Percentiles rank a stretch among this genome's conserved stretches.
Conservation (phyloP, 2,329 filamentous ascomycete species). For the Gyromitra esculenta region DNA sequence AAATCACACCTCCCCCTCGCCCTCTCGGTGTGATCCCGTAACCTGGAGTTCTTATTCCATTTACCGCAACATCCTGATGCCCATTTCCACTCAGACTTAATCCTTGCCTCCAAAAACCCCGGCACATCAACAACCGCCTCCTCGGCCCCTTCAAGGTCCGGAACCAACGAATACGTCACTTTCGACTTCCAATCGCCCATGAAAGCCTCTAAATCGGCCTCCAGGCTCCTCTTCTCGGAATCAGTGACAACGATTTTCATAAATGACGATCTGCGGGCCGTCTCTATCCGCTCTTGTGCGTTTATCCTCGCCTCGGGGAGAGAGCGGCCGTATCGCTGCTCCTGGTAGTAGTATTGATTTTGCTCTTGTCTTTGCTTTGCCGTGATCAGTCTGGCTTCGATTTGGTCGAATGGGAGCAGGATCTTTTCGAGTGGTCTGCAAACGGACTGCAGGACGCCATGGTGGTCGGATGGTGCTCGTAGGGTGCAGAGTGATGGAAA, state of each 20-base stretch:
- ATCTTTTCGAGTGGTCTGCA: conserved; percentile 71
- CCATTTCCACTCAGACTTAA: conserved; percentile 39
- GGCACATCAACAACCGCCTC: conserved; percentile 39
- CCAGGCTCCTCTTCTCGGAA: conserved; percentile 10
- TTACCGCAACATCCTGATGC: conserved; percentile 36
- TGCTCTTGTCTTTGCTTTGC: conserved; percentile 22
- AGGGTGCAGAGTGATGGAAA: conserved; percentile 72
- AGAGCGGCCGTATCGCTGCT: conserved; percentile 39
- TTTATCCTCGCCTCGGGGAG: conserved; percentile 45
- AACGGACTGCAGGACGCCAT: conserved; percentile 74
- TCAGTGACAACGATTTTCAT: conserved; percentile 44
- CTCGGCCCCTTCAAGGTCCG: conserved; percentile 40
- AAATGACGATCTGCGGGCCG: conserved; percentile 31
- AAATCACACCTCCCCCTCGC: conserved; percentile 28
- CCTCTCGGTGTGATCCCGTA: conserved; percentile 37
- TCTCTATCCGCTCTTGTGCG: conserved; percentile 48
- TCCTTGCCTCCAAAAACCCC: conserved; percentile 29
- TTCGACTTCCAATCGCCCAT: conserved; percentile 49
- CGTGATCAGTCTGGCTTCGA: conserved; percentile 31
- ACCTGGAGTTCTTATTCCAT: conserved; percentile 32
- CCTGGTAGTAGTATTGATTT: conserved; percentile 32
- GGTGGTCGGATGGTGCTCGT: conserved; percentile 74
- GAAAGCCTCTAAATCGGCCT: conserved; percentile 37
- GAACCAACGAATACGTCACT: conserved; percentile 43
- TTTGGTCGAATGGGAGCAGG: conserved; percentile 34